Conservation (phyloP, 495 filamentous ascomycete genomes). For the Aspergillus affinis region DNA sequence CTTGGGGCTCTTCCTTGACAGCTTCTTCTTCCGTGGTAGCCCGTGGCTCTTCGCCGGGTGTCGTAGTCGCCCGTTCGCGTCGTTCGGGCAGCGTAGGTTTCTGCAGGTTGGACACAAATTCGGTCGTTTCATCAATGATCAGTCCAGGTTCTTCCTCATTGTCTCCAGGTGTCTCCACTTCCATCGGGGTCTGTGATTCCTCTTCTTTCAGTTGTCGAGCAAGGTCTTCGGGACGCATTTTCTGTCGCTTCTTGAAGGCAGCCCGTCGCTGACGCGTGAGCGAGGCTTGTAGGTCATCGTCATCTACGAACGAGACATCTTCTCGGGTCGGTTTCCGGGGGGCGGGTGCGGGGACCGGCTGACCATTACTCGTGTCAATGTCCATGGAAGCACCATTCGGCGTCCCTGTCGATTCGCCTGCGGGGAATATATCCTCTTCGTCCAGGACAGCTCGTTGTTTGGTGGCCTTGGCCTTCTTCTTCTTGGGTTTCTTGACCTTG, state of each 20-base stretch:
- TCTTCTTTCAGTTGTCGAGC: slow-evolving; percentile 81
- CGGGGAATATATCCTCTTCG: slow-evolving; percentile 70
- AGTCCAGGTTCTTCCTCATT: slow-evolving; percentile 67
- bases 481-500: slow-evolving; percentile 91
- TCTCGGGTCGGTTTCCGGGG: slow-evolving; percentile 63
- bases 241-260: slow-evolving; percentile 89
- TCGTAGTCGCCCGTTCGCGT: slow-evolving; percentile 44
- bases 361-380: slow-evolving; percentile 57
- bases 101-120: slow-evolving; percentile 86
- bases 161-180: slow-evolving; percentile 44
- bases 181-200: slow-evolving; percentile 54
- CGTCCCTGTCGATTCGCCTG: slow-evolving; percentile 39
- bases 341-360: slow-evolving; percentile 28
- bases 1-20: slow-evolving; percentile 46
- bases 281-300: slow-evolving; percentile 87
- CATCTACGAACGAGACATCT: slow-evolving; percentile 74
- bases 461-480: slow-evolving; percentile 80
- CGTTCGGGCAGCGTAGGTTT: slow-evolving; percentile 66
- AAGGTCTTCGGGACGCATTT: slow-evolving; percentile 77
- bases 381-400: slow-evolving; percentile 67
- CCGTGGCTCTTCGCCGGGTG: slow-evolving; percentile 36
- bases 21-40: slow-evolving; percentile 52
- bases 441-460: slow-evolving; percentile 67
- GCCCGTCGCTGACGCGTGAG: slow-evolving; percentile 75
- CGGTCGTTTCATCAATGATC: slow-evolving; percentile 90